phyloP scores from a whole-genome alignment of 2,329 filamentous ascomycete species.

The Fusarium foetens region DNA sequence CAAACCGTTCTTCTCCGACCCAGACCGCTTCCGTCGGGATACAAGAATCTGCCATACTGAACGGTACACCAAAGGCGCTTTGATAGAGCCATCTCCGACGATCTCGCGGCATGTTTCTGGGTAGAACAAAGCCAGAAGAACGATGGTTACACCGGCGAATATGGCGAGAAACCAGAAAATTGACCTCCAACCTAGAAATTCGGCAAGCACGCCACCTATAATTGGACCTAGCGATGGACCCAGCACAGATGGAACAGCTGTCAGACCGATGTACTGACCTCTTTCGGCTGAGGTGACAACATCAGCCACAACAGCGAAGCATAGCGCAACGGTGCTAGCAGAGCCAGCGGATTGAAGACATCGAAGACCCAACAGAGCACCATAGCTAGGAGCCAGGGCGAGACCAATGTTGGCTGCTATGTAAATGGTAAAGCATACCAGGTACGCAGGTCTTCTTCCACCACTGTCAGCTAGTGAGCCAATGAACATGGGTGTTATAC shows the following conservation, averaged over 20 bases:
- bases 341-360: constrained; percentile 68
- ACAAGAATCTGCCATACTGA: constrained; percentile 49
- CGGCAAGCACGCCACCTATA: constrained; percentile 66
- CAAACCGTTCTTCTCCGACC: constrained; percentile 8
- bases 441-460: constrained; percentile 65
- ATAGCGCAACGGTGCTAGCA: constrained; percentile 68
- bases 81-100: constrained; percentile 64
- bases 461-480: constrained; percentile 65
- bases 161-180: constrained; percentile 73
- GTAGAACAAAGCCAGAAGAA: constrained; percentile 59
- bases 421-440: constrained; percentile 64
- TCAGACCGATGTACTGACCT: constrained; percentile 67
- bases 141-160: constrained; percentile 51
- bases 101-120: constrained; percentile 62
- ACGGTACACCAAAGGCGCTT: constrained; percentile 52
- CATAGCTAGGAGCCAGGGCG: constrained; percentile 60
- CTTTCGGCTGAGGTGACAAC: constrained; percentile 70
- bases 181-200: constrained; percentile 67
- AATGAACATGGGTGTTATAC: constrained; percentile 66
- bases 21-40: constrained; percentile 25
- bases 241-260: constrained; percentile 59
- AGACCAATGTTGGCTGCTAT: constrained; percentile 65
- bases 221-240: constrained; percentile 64
- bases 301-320: constrained; percentile 70
- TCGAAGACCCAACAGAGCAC: constrained; percentile 62